Base-by-base conservation (phyloP, 257 asterid species). In the Solanum paucissectum region DNA sequence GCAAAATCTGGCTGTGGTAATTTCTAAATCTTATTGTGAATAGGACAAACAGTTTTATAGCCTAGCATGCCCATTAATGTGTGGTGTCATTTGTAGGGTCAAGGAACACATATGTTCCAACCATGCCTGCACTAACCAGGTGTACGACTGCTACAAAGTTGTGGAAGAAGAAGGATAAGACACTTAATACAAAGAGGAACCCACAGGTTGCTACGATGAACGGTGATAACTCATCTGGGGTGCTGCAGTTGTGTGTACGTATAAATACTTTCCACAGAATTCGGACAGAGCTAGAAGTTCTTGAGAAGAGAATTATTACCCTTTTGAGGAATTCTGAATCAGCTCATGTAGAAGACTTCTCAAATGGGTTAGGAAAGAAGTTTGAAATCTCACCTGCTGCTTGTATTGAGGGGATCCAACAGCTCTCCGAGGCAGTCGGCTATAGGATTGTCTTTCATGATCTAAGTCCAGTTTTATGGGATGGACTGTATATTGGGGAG, bases 1-100 rank as follows among this genome's bases (percentile, higher is more conserved):
- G 94, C 98, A 86, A 97, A 97, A 92, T 92, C 98, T 83, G 98
- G 98, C 92, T 92, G 96, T 75, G 99, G 99, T 97, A 97, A 90
- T 88, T 71, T 88, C 34, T 87, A 68, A 32, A 55, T 37, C 90
- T 68, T 42, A 14, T 44, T 71, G 62, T 7, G 32, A 14, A 64
- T 69, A 29, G 83, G 18, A 23, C 86, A 58, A 68, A 72, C 66
- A 55, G 85, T 82, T 49, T 29, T 81, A 83, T 52, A 44, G 88
- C 29, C 60, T 81, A 27, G 85, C 38, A 42, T 40, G 49, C 75
- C 34, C 58, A 16, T 37, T 84, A 64, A 86, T 75, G 5, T 66
- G 81, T 60, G 29, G 64, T 86, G 23, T 60, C 46, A 4, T 75
- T 12, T 84, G 83, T 93, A 97, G 99, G 99, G 87, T 93, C 98